Base-by-base conservation (phyloP, 169 alveolate species). In the Theileria equi region DNA sequence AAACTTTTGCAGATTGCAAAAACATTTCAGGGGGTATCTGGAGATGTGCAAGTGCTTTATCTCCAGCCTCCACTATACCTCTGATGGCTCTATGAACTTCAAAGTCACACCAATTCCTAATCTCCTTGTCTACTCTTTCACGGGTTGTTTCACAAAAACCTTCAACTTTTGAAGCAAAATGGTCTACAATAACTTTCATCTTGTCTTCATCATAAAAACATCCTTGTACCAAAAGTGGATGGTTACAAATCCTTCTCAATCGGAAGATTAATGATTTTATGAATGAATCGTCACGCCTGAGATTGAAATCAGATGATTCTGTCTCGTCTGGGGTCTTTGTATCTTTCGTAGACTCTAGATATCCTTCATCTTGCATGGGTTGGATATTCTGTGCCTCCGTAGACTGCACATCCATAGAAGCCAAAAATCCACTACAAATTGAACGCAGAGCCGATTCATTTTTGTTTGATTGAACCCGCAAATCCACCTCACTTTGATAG, bases 231-330 rank as follows among this genome's bases (percentile, higher is more conserved):
- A 93, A 74, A 5, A 93, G 81, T 17, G 97, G 91, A 59, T 93
- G 97, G 61, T 93, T 93, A 79, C 97, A 92, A 40, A 93, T 92
- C 32, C 97, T 79, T 23, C 97, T 62, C 67, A 93, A 72, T 29
- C 93, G 88, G 55, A 84, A 91, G 3, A 92, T 62, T 6, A 91
- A 76, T 13, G 93, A 89, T 44, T 90, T 90, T 21, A 92, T 90
- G 60, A 88, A 83, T 61, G 11, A 81, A 65, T 74, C 88, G 17
- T 63, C 87, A 25, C 88, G 73, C 5, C 61, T 38, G 13, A 4
- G 34, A 17, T 31, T 16, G 25, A 29, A 62, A 72, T 29, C 62
- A 72, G n/a, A n/a, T n/a, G n/a, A n/a, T n/a, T 1, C 58, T 48
- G 55, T 67, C 52, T 58, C 79, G 10, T 52, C 81, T 32, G 53